phyloP scores from a whole-genome alignment of 768 basidiomycete genomes.

The Dictyophora rubrovolvata region DNA sequence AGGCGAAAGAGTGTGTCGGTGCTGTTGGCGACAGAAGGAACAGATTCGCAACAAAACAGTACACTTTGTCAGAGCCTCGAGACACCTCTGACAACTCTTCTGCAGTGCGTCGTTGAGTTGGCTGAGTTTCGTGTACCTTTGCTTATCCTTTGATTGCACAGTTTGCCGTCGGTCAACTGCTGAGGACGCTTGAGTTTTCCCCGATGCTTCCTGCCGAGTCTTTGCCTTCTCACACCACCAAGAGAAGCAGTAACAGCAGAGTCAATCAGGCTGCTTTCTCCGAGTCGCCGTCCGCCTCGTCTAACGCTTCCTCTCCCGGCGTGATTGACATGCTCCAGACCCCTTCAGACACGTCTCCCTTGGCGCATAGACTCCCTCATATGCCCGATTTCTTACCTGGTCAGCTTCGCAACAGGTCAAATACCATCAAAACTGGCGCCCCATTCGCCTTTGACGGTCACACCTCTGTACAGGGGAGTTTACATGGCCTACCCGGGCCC shows the following conservation, averaged over 20 bases:
- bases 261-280: conserved; percentile 2
- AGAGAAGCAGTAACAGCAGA: conserved; percentile 20
- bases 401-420: background rate
- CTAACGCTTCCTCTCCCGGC: conserved; percentile 8
- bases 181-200: conserved; percentile 72
- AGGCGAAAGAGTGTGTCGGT: conserved; percentile 42
- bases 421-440: conserved; percentile 1
- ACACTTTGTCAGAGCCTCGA: conserved; percentile 42
- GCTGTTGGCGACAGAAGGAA: conserved; percentile 77
- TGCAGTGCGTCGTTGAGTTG: conserved; percentile 16
- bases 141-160: conserved; percentile 8
- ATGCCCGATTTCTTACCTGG: background rate
- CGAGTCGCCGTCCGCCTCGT: conserved; percentile 10
- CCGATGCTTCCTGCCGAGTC: conserved; percentile 44
- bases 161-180: conserved; percentile 55
- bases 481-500: background rate
- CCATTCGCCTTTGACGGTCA: conserved; percentile 1
- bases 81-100: conserved; percentile 7
- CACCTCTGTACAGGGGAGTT: background rate
- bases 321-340: conserved; percentile 37
- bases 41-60: conserved; percentile 36
- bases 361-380: background rate
- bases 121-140: conserved; percentile 16
- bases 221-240: conserved; percentile 31
- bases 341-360: conserved; percentile 62